These are phyloP conservation scores for Kodamaea leandrae DNA, from an alignment of 805 yeast genomes.

Conservation along the genomic window DNA sequence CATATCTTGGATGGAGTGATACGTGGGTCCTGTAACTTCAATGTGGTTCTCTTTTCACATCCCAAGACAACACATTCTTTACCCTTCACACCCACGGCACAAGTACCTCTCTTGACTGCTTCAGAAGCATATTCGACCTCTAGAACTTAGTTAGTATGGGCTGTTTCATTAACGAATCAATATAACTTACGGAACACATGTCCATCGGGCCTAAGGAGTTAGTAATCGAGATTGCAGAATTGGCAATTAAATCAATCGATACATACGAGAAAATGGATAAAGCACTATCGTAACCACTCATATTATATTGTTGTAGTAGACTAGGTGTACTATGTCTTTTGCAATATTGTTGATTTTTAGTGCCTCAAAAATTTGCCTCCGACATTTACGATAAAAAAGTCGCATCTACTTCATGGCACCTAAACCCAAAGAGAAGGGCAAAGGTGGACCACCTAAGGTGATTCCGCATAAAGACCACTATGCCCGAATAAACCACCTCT, in stretches of 20 bases:
- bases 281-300: conserved; percentile 99
- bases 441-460: conserved; percentile 30
- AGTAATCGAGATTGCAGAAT: conserved; percentile 16
- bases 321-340: conserved; percentile 1
- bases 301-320: conserved; percentile 23
- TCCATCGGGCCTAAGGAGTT: conserved; percentile 85
- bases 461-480: conserved; percentile 57
- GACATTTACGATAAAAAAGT: conserved; percentile 7
- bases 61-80: conserved; percentile 86
- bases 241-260: not conserved
- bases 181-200: conserved; percentile 81
- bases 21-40: conserved; percentile 94
- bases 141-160: conserved; percentile 34
- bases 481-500: conserved; percentile 56
- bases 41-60: conserved; percentile 93
- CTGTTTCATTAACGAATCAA: not conserved
- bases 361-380: conserved; percentile 12
- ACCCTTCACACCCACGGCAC: conserved; percentile 97
- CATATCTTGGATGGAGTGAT: conserved; percentile 94
- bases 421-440: conserved; percentile 1
- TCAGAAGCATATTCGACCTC: conserved; percentile 97
- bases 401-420: conserved; percentile 1
- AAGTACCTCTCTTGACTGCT: conserved; percentile 97
- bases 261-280: conserved; percentile 92
- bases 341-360: conserved; percentile 7